Conservation (phyloP, 2,329 filamentous ascomycete genomes). For the Hysterium pulicare region DNA sequence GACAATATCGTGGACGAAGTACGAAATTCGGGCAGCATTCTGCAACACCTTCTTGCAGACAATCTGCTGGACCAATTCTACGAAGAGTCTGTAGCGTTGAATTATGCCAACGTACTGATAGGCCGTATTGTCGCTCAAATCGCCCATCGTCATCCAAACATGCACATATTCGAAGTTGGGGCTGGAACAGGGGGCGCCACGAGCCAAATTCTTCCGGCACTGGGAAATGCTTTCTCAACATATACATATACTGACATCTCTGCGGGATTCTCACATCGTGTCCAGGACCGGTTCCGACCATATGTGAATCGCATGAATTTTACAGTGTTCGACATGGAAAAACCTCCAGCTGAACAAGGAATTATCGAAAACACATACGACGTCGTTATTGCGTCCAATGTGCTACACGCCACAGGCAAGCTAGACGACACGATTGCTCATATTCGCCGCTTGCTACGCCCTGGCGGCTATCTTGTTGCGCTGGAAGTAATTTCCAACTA, state of each 20-base stretch:
- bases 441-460: neutral
- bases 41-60: slow-evolving; percentile 7
- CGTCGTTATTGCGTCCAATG: slow-evolving; percentile 12
- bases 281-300: slow-evolving; percentile 4
- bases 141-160: slow-evolving; percentile 13
- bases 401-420: neutral
- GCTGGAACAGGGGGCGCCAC: slow-evolving; percentile 14
- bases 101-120: neutral
- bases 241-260: slow-evolving; percentile 24
- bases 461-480: neutral
- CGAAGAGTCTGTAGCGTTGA: neutral
- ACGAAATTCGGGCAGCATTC: slow-evolving; percentile 5
- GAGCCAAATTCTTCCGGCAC: slow-evolving; percentile 4
- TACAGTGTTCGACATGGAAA: slow-evolving; percentile 9
- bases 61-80: slow-evolving; percentile 15
- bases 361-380: slow-evolving; percentile 12
- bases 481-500: neutral
- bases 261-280: slow-evolving; percentile 13
- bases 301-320: slow-evolving; percentile 4
- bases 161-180: slow-evolving; percentile 8
- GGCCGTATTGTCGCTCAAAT: slow-evolving; percentile 12
- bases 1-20: slow-evolving; percentile 4
- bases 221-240: neutral
- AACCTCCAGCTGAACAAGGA: slow-evolving; percentile 9
- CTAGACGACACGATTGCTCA: neutral